A percentile compares a stretch with the other conserved stretches of the same genome.
Evolutionary conservation across 1,139 yeast genomes (phyloP).

Genomic region (Yamadazyma pseudoaaseri): DNA sequence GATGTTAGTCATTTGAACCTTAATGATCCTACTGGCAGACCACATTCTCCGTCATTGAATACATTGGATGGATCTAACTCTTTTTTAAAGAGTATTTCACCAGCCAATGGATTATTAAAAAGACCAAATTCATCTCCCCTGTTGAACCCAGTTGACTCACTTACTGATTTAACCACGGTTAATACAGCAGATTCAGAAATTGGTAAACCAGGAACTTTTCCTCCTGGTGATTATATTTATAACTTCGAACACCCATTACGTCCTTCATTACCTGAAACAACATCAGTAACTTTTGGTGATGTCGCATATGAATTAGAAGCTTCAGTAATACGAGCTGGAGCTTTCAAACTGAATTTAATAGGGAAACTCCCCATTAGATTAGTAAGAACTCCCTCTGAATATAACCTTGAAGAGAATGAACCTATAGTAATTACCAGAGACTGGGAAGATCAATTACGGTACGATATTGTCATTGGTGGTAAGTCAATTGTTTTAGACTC

Average conservation of each 20-base stretch:
- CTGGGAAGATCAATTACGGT: constrained; percentile 91
- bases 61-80: constrained; percentile 5
- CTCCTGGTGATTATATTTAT: constrained; percentile 88
- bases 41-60: constrained; percentile 20
- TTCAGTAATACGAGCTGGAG: constrained; percentile 68
- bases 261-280: constrained; percentile 78
- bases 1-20: constrained; percentile 37
- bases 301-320: constrained; percentile 73
- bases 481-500: constrained; percentile 85
- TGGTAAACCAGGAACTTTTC: constrained; percentile 31
- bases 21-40: constrained; percentile 20
- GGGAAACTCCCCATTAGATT: constrained; percentile 66
- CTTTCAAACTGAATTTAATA: constrained; percentile 74
- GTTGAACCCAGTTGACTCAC: constrained; percentile 18
- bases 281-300: constrained; percentile 76
- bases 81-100: constrained; percentile 19
- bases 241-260: constrained; percentile 89
- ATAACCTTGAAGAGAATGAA: constrained; percentile 82
- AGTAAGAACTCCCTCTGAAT: constrained; percentile 75
- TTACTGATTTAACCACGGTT: constrained; percentile 13
- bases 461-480: constrained; percentile 87
- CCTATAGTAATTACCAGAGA: constrained; percentile 88
- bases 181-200: constrained; percentile 19
- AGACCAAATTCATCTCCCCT: constrained; percentile 41
- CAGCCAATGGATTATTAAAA: constrained; percentile 25